These are phyloP conservation scores for Chlorella sp. DNA, from an alignment of 139 green algal genomes.

Conservation along the genomic window DNA sequence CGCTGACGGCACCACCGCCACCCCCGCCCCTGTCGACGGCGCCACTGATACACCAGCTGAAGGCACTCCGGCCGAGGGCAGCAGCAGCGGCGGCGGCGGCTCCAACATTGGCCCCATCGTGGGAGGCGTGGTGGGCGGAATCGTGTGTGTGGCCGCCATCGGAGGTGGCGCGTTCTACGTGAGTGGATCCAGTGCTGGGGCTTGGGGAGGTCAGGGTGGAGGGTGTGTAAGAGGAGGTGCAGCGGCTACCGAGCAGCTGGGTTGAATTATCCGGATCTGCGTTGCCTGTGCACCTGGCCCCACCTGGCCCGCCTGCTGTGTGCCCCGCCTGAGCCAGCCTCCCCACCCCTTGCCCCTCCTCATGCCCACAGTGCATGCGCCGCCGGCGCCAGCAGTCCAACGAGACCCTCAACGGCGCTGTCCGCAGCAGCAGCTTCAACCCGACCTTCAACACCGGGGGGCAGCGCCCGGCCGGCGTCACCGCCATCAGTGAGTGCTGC, in stretches of 20 bases:
- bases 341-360: too few relatives aligned
- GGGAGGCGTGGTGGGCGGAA: slow-evolving; percentile 20
- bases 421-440: slow-evolving; percentile 23
- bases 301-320: not conserved
- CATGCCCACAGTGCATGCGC: not conserved
- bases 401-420: not conserved
- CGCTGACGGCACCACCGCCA: not conserved
- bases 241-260: too few relatives aligned
- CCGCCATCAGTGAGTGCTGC: not conserved
- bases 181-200: not conserved
- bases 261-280: too few relatives aligned
- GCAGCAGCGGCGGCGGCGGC: slow-evolving; percentile 7
- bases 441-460: slow-evolving; percentile 4
- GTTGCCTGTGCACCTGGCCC: not conserved
- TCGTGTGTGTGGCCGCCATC: not conserved
- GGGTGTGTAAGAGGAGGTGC: too few relatives aligned
- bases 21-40: not conserved
- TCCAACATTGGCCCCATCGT: slow-evolving; percentile 30
- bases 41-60: not conserved
- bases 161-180: slow-evolving; percentile 6
- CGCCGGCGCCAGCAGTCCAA: not conserved
- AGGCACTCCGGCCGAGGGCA: not conserved
- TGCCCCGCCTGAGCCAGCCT: not conserved
- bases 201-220: not conserved
- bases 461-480: not conserved